Evolutionary conservation across 2,329 filamentous ascomycete species (phyloP), one percentile per base, ranked within the genome.

Genomic region (Fusarium acutatum): DNA sequence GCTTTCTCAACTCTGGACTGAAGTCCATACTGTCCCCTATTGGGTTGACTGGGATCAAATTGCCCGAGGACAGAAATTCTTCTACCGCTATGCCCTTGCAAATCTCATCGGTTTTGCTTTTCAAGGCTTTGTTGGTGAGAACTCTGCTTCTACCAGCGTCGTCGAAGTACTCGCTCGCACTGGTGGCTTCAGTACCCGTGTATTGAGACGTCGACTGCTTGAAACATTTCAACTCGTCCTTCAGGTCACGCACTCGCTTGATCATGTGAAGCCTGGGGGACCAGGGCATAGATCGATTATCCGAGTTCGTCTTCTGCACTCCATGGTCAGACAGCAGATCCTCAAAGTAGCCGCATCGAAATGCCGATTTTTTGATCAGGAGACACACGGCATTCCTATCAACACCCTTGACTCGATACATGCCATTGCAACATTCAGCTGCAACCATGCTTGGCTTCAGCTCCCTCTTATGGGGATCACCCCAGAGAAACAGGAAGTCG

Each of bases 31-130:
- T 0, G 83, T 92, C 7, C 91, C 91, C 0, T 83, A 86, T 0
- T 92, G 90, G 90, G 91, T 93, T 0, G 88, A 92, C 70, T 93
- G 91, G 91, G 86, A 84, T 2, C 90, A 92, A 75, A 88, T 93
- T 32, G 83, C 85, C 61, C 83, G 91, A 72, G 91, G 90, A 0
- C 91, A 93, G 75, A 87, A 90, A 22, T 80, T 82, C 67, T 82
- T 92, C 88, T 93, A 92, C 76, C 86, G 91, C 11, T 93, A 93
- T 76, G 90, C 89, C 5, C 86, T 87, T 1, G 88, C 90, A 3
- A 88, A 87, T 46, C 77, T 92, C 50, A 90, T 88, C 26, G 90
- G 82, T 2, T 80, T 84, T 38, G 79, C 80, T 2, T 76, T 83
- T 14, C 81, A 83, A 46, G 82, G 81, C 9, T 81, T 84, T 22